Conservation (phyloP, 352 stramenopile species). For the Pythium apleroticum region DNA sequence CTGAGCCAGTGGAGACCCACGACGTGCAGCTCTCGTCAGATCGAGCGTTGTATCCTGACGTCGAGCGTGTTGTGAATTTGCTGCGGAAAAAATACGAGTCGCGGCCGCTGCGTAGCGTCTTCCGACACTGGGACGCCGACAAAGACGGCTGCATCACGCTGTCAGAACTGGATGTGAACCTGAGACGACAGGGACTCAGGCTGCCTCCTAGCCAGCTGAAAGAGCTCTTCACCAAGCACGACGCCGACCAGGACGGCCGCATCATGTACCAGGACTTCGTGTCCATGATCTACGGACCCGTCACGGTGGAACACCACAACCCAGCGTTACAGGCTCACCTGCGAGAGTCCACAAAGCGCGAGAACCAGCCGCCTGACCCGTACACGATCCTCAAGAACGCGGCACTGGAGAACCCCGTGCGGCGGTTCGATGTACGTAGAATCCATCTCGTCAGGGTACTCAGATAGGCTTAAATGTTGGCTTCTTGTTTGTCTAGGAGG, state of each 20-base stretch:
- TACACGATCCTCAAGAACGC: slow-evolving; percentile 40
- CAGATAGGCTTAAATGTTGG: too few species aligned
- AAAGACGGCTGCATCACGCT: slow-evolving; percentile 51
- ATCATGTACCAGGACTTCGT: slow-evolving; percentile 54
- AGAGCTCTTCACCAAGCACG: slow-evolving; percentile 43
- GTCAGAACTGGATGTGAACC: slow-evolving; percentile 43
- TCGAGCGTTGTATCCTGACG: slow-evolving; percentile 33
- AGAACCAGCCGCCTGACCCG: slow-evolving; percentile 25
- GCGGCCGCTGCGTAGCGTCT: slow-evolving; percentile 39
- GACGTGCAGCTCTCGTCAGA: slow-evolving; percentile 16
- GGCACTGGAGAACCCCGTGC: slow-evolving; percentile 11
- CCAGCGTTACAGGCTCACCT: slow-evolving; percentile 21
- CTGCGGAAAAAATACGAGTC: slow-evolving; percentile 53
- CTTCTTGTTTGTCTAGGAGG: too few species aligned
- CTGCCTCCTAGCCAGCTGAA: slow-evolving; percentile 36
- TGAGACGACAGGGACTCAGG: slow-evolving; percentile 42
- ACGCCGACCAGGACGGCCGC: slow-evolving; percentile 39
- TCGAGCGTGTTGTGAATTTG: slow-evolving; percentile 39
- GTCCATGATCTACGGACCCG: slow-evolving; percentile 36
- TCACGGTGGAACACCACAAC: slow-evolving; percentile 25
- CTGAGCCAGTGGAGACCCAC: background rate
- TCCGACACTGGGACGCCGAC: slow-evolving; percentile 61
- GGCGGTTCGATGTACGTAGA: slow-evolving; percentile 25
- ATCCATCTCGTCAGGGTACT: too few species aligned
- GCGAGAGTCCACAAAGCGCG: slow-evolving; percentile 2